Evolutionary conservation across 192 early-diverging fungal genomes (phyloP).

Genomic region (Backusella parvicylindrica): DNA sequence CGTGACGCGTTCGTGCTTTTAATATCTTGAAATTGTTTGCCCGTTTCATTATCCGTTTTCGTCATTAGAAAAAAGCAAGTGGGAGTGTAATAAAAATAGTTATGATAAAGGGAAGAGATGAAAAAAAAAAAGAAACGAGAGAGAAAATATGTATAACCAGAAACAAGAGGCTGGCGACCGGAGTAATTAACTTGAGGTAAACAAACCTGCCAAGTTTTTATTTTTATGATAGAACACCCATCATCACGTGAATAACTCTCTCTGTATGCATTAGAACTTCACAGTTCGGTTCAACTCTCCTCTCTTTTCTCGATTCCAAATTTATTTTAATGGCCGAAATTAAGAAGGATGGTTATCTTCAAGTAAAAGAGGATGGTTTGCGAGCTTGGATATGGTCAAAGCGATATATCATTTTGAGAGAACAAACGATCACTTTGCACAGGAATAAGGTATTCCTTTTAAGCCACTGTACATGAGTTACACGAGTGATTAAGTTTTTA

Average conservation of each 20-base stretch:
- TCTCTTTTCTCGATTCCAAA: background rate
- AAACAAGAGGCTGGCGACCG: background rate
- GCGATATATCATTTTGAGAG: conserved; percentile 86
- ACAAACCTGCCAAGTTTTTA: background rate
- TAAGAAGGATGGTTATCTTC: conserved; percentile 77
- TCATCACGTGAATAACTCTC: background rate
- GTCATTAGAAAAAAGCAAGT: background rate
- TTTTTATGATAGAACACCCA: background rate
- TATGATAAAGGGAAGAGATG: background rate
- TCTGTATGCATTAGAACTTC: background rate
- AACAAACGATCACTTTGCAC: conserved; percentile 89
- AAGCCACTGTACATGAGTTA: background rate
- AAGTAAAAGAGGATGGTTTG: conserved; percentile 92
- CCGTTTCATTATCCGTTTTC: background rate
- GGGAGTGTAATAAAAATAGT: background rate
- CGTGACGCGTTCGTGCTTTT: background rate
- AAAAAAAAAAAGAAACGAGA: background rate
- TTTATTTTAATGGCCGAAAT: conserved; percentile 38
- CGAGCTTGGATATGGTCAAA: conserved; percentile 94
- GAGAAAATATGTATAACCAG: no score
- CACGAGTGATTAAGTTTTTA: background rate
- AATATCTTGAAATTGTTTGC: background rate
- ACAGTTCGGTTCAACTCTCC: background rate
- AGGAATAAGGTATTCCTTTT: conserved; percentile 76
- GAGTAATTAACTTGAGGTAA: background rate